Conservation (phyloP, 169 alveolate genomes). For the Plasmodium gallinaceum region DNA sequence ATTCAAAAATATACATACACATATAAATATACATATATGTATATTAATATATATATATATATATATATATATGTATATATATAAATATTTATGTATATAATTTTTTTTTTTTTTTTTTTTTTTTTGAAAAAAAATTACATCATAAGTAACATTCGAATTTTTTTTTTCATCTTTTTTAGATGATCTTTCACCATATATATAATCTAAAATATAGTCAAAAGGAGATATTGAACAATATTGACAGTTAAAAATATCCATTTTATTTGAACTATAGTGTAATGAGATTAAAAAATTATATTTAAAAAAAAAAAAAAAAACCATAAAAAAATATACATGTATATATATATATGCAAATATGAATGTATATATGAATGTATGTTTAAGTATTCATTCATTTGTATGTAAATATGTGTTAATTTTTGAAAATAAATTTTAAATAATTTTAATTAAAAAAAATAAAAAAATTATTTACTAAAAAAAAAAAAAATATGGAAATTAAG, state of each 20-base stretch:
- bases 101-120: slow-evolving; percentile 2
- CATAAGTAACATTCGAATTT: slow-evolving; percentile 66
- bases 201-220: slow-evolving; percentile 64
- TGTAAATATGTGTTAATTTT: neutral
- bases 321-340: slow-evolving; percentile 24
- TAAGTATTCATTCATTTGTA: slow-evolving; percentile 1
- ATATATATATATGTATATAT: neutral
- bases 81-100: neutral
- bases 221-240: slow-evolving; percentile 76
- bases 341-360: slow-evolving; percentile 12
- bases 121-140: slow-evolving; percentile 47
- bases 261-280: slow-evolving; percentile 11
- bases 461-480: neutral
- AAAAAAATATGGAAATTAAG: neutral
- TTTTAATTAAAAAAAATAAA: neutral
- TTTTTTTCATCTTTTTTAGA: slow-evolving; percentile 71
- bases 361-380: neutral
- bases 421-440: too few relatives aligned
- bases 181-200: slow-evolving; percentile 65
- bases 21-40: neutral
- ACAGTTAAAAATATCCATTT: slow-evolving; percentile 74
- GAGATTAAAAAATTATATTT: slow-evolving; percentile 22
- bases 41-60: slow-evolving; percentile 2
- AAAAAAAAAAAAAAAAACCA: slow-evolving; percentile 17
- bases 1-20: slow-evolving; percentile 10